Evolutionary conservation across 768 basidiomycete species (phyloP), one percentile per base, ranked within the genome.

Genomic region (Auriscalpium orientale): DNA sequence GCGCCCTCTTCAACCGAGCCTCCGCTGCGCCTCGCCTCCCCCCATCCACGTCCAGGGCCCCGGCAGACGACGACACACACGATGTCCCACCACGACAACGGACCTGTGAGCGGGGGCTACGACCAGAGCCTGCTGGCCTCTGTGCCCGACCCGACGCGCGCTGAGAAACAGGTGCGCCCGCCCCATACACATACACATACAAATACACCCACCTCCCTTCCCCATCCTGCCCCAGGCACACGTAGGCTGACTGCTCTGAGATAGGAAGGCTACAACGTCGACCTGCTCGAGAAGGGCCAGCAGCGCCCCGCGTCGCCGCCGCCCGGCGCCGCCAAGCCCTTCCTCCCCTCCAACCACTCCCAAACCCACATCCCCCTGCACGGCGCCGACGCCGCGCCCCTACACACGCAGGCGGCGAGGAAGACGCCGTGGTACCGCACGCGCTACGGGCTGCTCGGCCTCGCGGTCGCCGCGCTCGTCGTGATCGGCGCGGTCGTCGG

Each of bases 261-360:
- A 45, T 59, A 83, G 81, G 76, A 76, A 70, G 80, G 82, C 1
- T 83, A 83, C 67, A 76, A 76, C 53, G 72, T 79, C 55, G 76
- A 79, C 61, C 63, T 82, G 15, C 58, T 72, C 9, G 65, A 66
- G 58, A 53, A 51, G 54, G 51, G 63, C 63, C 62, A 57, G 55
- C 51, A 35, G 61, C 62, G 55, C 57, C 59, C 55, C 60, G 61
- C 28, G 59, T 46, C 62, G 37, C 20, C 54, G 11, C 59, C 65
- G 2, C 49, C 58, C 10, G 46, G 55, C 12, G 55, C 55, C 9
- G 58, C 63, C 18, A 50, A 58, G 21, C 54, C 57, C 10, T 46
- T 59, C 18, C 54, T 64, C 21, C 66, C 67, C 47, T 68, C 67
- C 38, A 56, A 62, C 40, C 55, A 62, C 50, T 50, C 48, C 50